Evolutionary conservation across 306 rosid genomes (phyloP).

Genomic region (Chamaecrista fasciculata): DNA sequence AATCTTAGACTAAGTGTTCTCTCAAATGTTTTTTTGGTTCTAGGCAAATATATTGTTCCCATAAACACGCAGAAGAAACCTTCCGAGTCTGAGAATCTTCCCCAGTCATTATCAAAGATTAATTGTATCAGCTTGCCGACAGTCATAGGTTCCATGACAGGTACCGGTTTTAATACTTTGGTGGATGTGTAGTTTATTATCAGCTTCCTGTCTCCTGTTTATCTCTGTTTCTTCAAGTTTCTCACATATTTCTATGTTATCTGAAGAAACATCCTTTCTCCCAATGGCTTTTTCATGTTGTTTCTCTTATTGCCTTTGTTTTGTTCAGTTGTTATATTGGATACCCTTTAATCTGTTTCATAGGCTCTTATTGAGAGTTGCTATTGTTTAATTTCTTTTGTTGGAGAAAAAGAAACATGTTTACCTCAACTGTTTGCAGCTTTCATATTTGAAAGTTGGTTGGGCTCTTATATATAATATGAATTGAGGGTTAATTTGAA

Average conservation of each 20-base stretch:
- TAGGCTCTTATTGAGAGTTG: background rate
- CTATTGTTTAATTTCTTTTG: background rate
- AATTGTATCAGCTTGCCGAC: conserved; percentile 32
- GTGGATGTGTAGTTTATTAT: background rate
- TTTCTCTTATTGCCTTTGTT: background rate
- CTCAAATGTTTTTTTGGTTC: background rate
- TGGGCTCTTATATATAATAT: background rate
- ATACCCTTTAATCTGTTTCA: background rate
- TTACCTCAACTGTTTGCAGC: background rate
- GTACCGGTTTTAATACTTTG: conserved; percentile 33
- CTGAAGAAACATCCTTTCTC: background rate
- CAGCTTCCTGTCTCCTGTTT: background rate
- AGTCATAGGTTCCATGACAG: conserved; percentile 55
- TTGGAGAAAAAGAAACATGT: background rate
- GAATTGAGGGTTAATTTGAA: background rate
- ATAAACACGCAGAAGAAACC: conserved; percentile 20
- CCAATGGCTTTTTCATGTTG: background rate
- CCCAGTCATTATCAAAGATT: conserved; percentile 32
- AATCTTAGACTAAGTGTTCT: background rate
- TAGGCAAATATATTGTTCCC: conserved; percentile 33
- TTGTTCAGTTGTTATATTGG: background rate
- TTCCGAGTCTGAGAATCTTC: conserved; percentile 31
- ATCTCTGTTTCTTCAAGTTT: background rate
- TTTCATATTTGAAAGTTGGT: conserved; percentile 9
- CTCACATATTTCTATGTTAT: background rate